A percentile compares a stretch with the other conserved stretches of the same genome.
These are phyloP conservation scores for Handroanthus guayacan DNA, from an alignment of 257 asterid genomes.

Conservation along the genomic window DNA sequence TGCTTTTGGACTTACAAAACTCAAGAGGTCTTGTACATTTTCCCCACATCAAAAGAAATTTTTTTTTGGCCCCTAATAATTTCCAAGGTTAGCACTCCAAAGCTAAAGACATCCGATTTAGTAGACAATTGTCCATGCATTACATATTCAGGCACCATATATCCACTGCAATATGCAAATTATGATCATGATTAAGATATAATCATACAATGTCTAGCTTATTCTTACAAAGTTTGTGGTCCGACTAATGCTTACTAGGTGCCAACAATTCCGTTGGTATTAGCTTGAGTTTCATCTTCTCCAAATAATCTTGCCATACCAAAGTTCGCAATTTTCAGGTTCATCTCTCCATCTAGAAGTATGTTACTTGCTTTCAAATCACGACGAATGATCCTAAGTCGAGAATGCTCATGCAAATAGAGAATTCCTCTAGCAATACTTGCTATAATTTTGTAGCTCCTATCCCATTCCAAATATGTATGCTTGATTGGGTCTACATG, in stretches of 20 bases:
- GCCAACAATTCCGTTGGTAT: slow-evolving; percentile 52
- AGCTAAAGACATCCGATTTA: too few relatives aligned
- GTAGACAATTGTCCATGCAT: too few relatives aligned
- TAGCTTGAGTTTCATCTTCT: slow-evolving; percentile 45
- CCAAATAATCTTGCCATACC: slow-evolving; percentile 53
- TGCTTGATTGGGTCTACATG: slow-evolving; percentile 21
- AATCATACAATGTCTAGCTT: slow-evolving; percentile 41
- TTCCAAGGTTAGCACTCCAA: too few relatives aligned
- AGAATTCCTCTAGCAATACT: too few relatives aligned
- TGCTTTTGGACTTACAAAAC: not conserved
- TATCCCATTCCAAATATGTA: slow-evolving; percentile 40
- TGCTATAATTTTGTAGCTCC: too few relatives aligned
- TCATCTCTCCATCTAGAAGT: slow-evolving; percentile 45
- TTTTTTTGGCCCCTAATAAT: too few relatives aligned
- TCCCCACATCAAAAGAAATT: not conserved
- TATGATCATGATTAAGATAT: slow-evolving; percentile 11
- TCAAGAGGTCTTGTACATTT: not conserved
- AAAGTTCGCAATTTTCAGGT: slow-evolving; percentile 55
- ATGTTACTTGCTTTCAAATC: slow-evolving; percentile 50
- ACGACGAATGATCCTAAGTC: slow-evolving; percentile 3
- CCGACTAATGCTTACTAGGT: slow-evolving; percentile 48
- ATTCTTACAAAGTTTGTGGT: not conserved
- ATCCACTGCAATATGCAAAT: too few relatives aligned
- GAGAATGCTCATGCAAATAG: too few relatives aligned
- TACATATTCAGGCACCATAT: too few relatives aligned